phyloP scores from a whole-genome alignment of 495 filamentous ascomycete genomes.

The Penicillium pulvis region DNA sequence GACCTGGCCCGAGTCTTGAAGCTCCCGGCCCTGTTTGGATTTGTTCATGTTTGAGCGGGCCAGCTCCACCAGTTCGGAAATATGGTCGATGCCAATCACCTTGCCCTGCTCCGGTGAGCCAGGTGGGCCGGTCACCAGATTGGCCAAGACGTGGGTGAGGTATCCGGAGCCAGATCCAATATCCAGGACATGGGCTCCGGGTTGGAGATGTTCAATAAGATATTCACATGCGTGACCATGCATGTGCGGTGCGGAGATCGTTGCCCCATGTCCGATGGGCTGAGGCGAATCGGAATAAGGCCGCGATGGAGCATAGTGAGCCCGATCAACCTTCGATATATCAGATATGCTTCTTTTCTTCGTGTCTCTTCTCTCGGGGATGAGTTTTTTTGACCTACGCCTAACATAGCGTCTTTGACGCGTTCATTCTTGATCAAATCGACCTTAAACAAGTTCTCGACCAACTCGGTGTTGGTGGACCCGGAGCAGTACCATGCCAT shows the following conservation, averaged over 20 bases:
- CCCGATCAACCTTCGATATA: slow-evolving; percentile 75
- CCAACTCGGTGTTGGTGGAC: slow-evolving; percentile 70
- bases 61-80: slow-evolving; percentile 72
- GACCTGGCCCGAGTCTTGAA: slow-evolving; percentile 63
- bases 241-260: slow-evolving; percentile 97
- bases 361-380: neutral
- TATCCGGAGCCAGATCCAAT: slow-evolving; percentile 92
- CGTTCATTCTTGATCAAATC: slow-evolving; percentile 68
- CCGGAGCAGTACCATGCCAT: slow-evolving; percentile 96
- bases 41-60: slow-evolving; percentile 75
- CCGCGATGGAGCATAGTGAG: slow-evolving; percentile 70
- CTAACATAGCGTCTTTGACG: slow-evolving; percentile 78
- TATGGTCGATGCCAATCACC: slow-evolving; percentile 88
- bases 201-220: slow-evolving; percentile 61
- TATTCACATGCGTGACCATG: slow-evolving; percentile 78
- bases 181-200: slow-evolving; percentile 69
- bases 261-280: slow-evolving; percentile 81
- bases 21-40: slow-evolving; percentile 59
- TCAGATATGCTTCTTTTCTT: neutral
- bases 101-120: slow-evolving; percentile 43
- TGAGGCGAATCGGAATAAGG: slow-evolving; percentile 93
- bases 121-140: slow-evolving; percentile 62
- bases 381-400: slow-evolving; percentile 45
- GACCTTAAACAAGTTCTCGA: slow-evolving; percentile 75
- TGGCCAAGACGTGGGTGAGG: slow-evolving; percentile 84